Conservation (phyloP, 768 basidiomycete genomes). For the Trametopsis cervina region DNA sequence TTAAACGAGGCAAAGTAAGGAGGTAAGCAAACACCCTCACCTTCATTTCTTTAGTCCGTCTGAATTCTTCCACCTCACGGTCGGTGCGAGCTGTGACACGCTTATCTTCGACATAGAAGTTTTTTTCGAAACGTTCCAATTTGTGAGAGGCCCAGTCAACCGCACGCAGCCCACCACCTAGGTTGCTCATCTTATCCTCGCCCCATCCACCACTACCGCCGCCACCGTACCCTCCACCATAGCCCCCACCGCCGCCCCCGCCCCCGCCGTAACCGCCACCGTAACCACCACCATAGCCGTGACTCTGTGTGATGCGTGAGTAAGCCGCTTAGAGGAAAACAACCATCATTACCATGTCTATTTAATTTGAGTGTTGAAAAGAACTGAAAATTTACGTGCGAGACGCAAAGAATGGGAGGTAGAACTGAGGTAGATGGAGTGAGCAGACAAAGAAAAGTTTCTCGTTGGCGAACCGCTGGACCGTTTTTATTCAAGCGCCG, state of each 20-base stretch:
- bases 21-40: conserved; percentile 27
- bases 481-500: neutral
- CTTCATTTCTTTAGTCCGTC: conserved; percentile 80
- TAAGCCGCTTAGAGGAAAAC: neutral
- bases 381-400: conserved; percentile 9
- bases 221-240: conserved; percentile 41
- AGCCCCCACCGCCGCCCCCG: conserved; percentile 34
- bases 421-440: conserved; percentile 2
- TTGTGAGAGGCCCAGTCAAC: conserved; percentile 80
- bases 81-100: conserved; percentile 72
- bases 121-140: conserved; percentile 90
- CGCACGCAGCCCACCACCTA: conserved; percentile 74
- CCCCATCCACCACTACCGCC: conserved; percentile 48
- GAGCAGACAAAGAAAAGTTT: conserved; percentile 6
- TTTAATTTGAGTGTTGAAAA: conserved; percentile 13
- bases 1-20: neutral
- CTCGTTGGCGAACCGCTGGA: conserved; percentile 1
- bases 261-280: conserved; percentile 29
- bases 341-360: conserved; percentile 17
- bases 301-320: conserved; percentile 14
- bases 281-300: conserved; percentile 28
- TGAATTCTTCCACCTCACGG: conserved; percentile 84
- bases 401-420: conserved; percentile 9
- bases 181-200: conserved; percentile 70
- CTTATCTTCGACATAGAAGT: conserved; percentile 92